These are phyloP conservation scores for Somion occarium DNA, from an alignment of 1,284 basidiomycete genomes.

Conservation along the genomic window DNA sequence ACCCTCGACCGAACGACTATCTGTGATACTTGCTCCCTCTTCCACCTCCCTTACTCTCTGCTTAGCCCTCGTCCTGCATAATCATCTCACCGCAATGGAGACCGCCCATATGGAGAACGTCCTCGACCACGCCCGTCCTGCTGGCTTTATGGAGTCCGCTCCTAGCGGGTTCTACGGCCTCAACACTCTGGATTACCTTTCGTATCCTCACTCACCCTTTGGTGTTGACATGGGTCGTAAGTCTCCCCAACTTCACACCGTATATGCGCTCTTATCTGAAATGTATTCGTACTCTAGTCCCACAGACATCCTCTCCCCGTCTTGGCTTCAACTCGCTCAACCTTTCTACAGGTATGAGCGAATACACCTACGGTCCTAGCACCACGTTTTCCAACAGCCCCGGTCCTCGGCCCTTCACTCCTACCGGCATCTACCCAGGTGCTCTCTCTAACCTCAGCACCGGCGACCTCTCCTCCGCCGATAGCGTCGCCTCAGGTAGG, in stretches of 20 bases:
- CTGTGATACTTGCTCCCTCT: slow-evolving; percentile 23
- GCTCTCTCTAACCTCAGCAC: slow-evolving; percentile 63
- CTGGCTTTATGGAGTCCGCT: slow-evolving; percentile 45
- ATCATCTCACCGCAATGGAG: slow-evolving; percentile 33
- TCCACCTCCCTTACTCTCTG: slow-evolving; percentile 14
- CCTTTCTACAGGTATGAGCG: slow-evolving; percentile 49
- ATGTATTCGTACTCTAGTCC: slow-evolving; percentile 25
- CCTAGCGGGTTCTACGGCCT: slow-evolving; percentile 55
- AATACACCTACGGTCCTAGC: slow-evolving; percentile 61
- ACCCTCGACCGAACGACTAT: slow-evolving; percentile 23
- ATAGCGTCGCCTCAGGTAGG: slow-evolving; percentile 57
- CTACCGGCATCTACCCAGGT: slow-evolving; percentile 67
- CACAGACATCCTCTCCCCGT: slow-evolving; percentile 47
- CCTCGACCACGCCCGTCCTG: slow-evolving; percentile 43
- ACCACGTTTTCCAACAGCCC: slow-evolving; percentile 45
- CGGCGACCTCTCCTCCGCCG: slow-evolving; percentile 67
- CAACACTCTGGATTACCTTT: slow-evolving; percentile 43
- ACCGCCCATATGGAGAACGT: slow-evolving; percentile 46
- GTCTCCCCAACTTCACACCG: slow-evolving; percentile 19
- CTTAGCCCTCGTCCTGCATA: slow-evolving; percentile 14
- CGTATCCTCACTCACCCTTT: slow-evolving; percentile 46
- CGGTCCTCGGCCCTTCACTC: slow-evolving; percentile 63
- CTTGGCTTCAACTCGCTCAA: slow-evolving; percentile 60
- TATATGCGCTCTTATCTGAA: slow-evolving; percentile 5
- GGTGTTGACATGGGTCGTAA: slow-evolving; percentile 38